Percentiles rank a stretch among this genome's conserved stretches.
Evolutionary conservation across 2,329 filamentous ascomycete genomes (phyloP).

Genomic region (Knufia petricola): DNA sequence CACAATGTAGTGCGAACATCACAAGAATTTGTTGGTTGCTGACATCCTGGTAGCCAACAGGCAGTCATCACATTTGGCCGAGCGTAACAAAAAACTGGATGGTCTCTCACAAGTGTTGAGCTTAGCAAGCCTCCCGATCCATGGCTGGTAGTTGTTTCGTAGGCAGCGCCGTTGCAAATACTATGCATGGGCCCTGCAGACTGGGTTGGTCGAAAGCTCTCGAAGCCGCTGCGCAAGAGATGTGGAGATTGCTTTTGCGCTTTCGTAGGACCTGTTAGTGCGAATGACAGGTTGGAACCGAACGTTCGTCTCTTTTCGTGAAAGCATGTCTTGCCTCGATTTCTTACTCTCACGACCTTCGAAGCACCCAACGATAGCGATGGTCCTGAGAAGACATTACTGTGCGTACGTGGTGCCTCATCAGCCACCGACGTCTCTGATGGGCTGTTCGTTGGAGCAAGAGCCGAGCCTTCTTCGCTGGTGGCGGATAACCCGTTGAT

Average conservation of each 20-base stretch:
- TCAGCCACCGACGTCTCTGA: background rate
- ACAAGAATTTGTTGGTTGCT: slow-evolving; percentile 14
- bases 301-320: background rate
- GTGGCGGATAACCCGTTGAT: background rate
- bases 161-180: background rate
- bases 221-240: background rate
- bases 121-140: slow-evolving; percentile 28
- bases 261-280: background rate
- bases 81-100: slow-evolving; percentile 1
- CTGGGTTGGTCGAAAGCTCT: background rate
- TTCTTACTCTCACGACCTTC: background rate
- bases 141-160: slow-evolving; percentile 12
- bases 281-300: background rate
- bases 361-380: background rate
- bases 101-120: slow-evolving; percentile 11
- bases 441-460: background rate
- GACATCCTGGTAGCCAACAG: slow-evolving; percentile 13
- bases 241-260: background rate
- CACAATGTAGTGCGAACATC: slow-evolving; percentile 30
- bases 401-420: background rate
- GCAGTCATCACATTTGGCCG: slow-evolving; percentile 20
- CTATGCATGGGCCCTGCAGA: background rate
- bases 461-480: background rate
- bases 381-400: background rate
- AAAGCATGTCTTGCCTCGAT: too few species aligned